Percentiles rank a stretch among this genome's conserved stretches.
phyloP scores from a whole-genome alignment of 2,329 filamentous ascomycete genomes.

The Claviceps maximensis region DNA sequence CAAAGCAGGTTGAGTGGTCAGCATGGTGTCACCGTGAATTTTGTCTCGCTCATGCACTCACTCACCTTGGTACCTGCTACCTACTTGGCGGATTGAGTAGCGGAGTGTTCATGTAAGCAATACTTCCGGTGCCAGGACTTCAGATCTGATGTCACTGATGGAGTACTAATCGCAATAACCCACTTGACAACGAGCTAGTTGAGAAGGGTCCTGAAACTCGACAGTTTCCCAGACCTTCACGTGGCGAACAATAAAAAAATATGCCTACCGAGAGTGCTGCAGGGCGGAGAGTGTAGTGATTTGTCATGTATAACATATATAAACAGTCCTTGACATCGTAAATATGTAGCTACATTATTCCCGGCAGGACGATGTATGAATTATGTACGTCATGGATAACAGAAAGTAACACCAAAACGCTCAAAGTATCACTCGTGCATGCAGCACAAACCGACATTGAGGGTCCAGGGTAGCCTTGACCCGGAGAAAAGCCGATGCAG shows the following conservation, averaged over 20 bases:
- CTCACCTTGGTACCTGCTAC: neutral
- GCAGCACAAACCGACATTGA: neutral
- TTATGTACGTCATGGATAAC: neutral
- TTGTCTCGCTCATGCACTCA: neutral
- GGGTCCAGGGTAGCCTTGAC: constrained; percentile 1
- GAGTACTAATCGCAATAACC: too few relatives aligned
- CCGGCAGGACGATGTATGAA: neutral
- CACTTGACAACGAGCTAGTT: neutral
- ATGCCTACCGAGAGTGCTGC: neutral
- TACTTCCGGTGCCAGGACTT: too few relatives aligned
- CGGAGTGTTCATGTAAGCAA: neutral
- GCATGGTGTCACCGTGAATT: neutral
- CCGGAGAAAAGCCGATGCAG: constrained; percentile 5
- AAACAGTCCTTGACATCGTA: too few relatives aligned
- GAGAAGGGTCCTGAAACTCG: too few relatives aligned
- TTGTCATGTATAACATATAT: too few relatives aligned
- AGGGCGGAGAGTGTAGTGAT: too few relatives aligned
- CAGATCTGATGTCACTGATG: neutral
- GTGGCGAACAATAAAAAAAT: neutral
- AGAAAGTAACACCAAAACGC: neutral
- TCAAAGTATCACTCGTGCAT: neutral
- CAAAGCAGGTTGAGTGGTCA: neutral
- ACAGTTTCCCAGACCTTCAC: neutral
- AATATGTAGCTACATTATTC: too few relatives aligned
- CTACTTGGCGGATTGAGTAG: too few relatives aligned